These are phyloP conservation scores for Nephelium lappaceum DNA, from an alignment of 345 rosid genomes.

Conservation along the genomic window DNA sequence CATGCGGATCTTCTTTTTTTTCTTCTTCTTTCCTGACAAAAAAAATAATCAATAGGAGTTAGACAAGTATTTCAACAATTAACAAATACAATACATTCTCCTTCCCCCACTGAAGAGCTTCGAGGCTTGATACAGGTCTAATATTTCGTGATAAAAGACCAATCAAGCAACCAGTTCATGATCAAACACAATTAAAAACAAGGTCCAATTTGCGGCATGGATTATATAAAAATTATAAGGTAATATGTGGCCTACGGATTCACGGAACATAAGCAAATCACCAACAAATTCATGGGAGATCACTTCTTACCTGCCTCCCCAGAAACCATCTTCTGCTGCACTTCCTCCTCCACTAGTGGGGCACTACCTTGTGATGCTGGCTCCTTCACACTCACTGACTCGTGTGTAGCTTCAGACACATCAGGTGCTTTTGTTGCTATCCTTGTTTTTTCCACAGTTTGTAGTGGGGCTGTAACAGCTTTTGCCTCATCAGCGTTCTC, in stretches of 20 bases:
- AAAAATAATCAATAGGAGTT: slow-evolving; percentile 8
- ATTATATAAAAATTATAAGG: background rate
- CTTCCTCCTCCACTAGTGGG: slow-evolving; percentile 62
- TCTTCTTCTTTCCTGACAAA: slow-evolving; percentile 74
- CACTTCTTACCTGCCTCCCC: slow-evolving; percentile 64
- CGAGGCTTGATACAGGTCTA: background rate
- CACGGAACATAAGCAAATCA: background rate
- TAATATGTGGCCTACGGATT: background rate
- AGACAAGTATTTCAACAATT: background rate
- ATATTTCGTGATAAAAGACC: background rate
- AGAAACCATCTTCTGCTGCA: slow-evolving; percentile 63
- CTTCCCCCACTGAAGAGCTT: background rate
- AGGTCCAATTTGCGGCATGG: background rate
- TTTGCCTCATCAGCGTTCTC: slow-evolving; percentile 47
- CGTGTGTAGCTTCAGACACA: slow-evolving; percentile 67
- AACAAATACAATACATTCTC: background rate
- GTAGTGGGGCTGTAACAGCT: slow-evolving; percentile 43
- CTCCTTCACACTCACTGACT: slow-evolving; percentile 73
- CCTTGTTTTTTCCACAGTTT: slow-evolving; percentile 44
- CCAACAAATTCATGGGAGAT: slow-evolving; percentile 4
- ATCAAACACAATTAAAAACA: background rate
- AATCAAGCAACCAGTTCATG: background rate
- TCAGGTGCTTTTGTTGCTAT: slow-evolving; percentile 46
- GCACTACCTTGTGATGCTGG: slow-evolving; percentile 69
- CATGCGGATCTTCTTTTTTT: slow-evolving; percentile 73